Conservation (phyloP, 257 asterid genomes). For the Nyctanthes arbortristis region DNA sequence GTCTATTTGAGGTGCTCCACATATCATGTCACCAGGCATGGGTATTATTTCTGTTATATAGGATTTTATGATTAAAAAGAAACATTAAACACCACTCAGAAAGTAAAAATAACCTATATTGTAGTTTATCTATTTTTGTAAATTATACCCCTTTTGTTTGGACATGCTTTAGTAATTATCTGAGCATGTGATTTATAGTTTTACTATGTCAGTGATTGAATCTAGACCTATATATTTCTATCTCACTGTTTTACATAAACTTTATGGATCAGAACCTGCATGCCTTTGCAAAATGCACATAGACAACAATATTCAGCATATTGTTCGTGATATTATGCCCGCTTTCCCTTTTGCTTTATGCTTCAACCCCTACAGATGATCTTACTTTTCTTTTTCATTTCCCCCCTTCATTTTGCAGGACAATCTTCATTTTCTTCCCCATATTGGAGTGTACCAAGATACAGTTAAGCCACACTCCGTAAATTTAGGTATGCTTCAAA, state of each 20-base stretch:
- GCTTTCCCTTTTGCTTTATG: not conserved
- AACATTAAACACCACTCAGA: not conserved
- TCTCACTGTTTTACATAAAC: no score
- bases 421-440: conserved; percentile 17
- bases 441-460: conserved; percentile 31
- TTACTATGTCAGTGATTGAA: no score
- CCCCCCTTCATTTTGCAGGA: conserved; percentile 31
- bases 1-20: no score
- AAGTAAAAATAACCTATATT: not conserved
- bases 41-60: not conserved
- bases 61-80: not conserved
- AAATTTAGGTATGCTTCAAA: conserved; percentile 21
- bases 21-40: not conserved
- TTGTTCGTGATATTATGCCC: not conserved
- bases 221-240: no score
- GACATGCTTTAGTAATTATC: not conserved
- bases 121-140: not conserved
- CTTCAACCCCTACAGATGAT: not conserved
- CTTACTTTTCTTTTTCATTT: not conserved
- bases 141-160: not conserved
- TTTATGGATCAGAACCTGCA: not conserved
- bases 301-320: not conserved
- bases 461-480: conserved; percentile 18
- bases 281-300: not conserved
- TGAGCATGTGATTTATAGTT: not conserved